Percentiles rank a stretch among this genome's conserved stretches.
Evolutionary conservation across 495 filamentous ascomycete genomes (phyloP).

Genomic region (Jackrogersella minutella): DNA sequence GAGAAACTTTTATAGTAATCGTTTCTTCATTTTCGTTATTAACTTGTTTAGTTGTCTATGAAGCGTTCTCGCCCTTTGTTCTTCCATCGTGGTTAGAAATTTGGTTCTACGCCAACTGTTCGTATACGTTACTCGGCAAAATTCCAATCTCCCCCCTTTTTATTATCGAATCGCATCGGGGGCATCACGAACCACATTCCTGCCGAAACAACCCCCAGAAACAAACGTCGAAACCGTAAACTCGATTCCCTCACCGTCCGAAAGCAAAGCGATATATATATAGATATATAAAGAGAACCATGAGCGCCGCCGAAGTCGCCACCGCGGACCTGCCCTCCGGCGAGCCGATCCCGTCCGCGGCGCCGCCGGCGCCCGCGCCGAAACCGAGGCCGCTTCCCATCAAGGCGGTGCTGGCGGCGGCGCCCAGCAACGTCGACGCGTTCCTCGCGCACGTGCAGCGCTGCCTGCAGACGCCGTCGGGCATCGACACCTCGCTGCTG

Average conservation of each 20-base stretch:
- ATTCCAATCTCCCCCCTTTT: conserved; percentile 1
- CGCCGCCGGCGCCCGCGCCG: conserved; percentile 52
- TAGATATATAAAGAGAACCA: neutral
- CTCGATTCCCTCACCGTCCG: too few relatives aligned
- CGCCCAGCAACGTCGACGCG: conserved; percentile 55
- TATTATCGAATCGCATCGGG: conserved; percentile 3
- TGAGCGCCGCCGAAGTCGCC: conserved; percentile 38
- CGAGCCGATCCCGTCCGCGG: conserved; percentile 47
- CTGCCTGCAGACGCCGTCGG: conserved; percentile 64
- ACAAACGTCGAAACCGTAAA: too few relatives aligned
- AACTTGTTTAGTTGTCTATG: neutral
- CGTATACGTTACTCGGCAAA: too few relatives aligned
- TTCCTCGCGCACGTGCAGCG: conserved; percentile 61
- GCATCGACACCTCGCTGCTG: conserved; percentile 68
- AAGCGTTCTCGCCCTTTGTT: conserved; percentile 19
- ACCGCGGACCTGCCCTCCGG: conserved; percentile 52
- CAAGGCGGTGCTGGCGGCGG: conserved; percentile 44
- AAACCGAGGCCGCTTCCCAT: conserved; percentile 46
- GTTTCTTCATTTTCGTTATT: neutral
- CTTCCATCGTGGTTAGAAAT: neutral
- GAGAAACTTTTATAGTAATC: neutral
- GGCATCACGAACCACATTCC: too few relatives aligned
- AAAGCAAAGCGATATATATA: too few relatives aligned
- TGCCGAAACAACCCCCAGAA: too few relatives aligned
- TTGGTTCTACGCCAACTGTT: neutral